A percentile compares a stretch with the other conserved stretches of the same genome.
phyloP scores from a whole-genome alignment of 2,329 filamentous ascomycete species.

The Xylariaceae sp. region DNA sequence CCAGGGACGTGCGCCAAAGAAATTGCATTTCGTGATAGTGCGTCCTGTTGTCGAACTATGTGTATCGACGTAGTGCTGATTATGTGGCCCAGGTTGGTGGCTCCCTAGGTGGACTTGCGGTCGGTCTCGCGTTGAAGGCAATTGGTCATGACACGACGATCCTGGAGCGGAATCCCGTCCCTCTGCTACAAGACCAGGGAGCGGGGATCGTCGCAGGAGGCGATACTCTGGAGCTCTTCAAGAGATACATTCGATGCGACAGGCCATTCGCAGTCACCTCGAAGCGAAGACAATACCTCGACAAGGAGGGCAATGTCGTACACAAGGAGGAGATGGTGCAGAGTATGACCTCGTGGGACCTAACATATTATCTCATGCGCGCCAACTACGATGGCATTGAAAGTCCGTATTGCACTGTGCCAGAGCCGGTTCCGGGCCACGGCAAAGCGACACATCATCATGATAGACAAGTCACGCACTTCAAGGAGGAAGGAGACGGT shows the following conservation, averaged over 20 bases:
- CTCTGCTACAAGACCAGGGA: constrained; percentile 51
- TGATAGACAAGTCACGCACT: constrained; percentile 38
- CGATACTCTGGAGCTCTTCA: constrained; percentile 46
- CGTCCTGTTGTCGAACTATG: not conserved
- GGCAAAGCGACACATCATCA: constrained; percentile 38
- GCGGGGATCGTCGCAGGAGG: constrained; percentile 51
- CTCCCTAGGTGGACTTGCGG: constrained; percentile 45
- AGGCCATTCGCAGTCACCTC: constrained; percentile 38
- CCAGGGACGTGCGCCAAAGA: constrained; percentile 16
- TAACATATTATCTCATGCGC: constrained; percentile 48
- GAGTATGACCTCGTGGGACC: constrained; percentile 52
- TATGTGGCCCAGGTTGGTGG: constrained; percentile 42
- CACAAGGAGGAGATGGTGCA: constrained; percentile 41
- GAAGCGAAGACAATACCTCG: constrained; percentile 38
- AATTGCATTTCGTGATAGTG: constrained; percentile 35
- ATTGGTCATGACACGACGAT: constrained; percentile 47
- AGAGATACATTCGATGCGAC: constrained; percentile 43
- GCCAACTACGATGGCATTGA: constrained; percentile 46
- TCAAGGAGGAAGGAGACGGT: constrained; percentile 30
- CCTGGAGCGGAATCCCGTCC: constrained; percentile 46
- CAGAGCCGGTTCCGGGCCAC: constrained; percentile 27
- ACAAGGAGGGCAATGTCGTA: constrained; percentile 37
- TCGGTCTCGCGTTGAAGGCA: constrained; percentile 43
- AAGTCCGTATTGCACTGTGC: constrained; percentile 38
- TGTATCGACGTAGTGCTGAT: not conserved